Conservation (phyloP, 345 rosid genomes). For the Linum lewisii region DNA sequence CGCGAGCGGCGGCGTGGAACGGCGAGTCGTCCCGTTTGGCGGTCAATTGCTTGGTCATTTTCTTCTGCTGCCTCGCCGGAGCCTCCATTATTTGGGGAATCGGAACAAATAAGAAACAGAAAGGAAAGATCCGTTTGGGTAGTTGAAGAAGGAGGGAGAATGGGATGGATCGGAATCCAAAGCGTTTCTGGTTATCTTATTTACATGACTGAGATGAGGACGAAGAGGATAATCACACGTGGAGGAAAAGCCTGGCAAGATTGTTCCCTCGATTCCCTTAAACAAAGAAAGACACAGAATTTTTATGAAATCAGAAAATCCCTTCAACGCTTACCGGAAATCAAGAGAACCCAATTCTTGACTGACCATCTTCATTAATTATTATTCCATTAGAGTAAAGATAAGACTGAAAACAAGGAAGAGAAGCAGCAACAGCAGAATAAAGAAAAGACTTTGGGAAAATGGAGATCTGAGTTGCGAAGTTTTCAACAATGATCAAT, state of each 20-base stretch:
- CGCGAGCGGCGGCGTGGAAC: constrained; percentile 57
- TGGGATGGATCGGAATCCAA: neutral
- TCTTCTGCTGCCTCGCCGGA: constrained; percentile 26
- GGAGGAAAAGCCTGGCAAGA: neutral
- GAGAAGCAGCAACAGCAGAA: no score
- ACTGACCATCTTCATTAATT: neutral
- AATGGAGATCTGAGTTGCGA: no score
- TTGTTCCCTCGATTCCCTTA: constrained; percentile 1
- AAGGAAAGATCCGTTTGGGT: neutral
- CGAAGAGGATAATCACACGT: neutral
- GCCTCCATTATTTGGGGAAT: neutral
- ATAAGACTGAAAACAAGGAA: no score
- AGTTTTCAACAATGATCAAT: no score
- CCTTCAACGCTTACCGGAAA: no score
- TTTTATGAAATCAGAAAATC: no score
- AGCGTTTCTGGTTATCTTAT: neutral
- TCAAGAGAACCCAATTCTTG: neutral
- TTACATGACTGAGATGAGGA: neutral
- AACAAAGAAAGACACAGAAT: neutral
- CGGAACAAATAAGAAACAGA: neutral
- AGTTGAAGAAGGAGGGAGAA: neutral
- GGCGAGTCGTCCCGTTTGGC: constrained; percentile 66
- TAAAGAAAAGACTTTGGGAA: no score
- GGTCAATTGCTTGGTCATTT: constrained; percentile 62
- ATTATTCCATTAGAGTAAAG: no score